phyloP scores from a whole-genome alignment of 257 asterid genomes.

The Linderniella brevidens region DNA sequence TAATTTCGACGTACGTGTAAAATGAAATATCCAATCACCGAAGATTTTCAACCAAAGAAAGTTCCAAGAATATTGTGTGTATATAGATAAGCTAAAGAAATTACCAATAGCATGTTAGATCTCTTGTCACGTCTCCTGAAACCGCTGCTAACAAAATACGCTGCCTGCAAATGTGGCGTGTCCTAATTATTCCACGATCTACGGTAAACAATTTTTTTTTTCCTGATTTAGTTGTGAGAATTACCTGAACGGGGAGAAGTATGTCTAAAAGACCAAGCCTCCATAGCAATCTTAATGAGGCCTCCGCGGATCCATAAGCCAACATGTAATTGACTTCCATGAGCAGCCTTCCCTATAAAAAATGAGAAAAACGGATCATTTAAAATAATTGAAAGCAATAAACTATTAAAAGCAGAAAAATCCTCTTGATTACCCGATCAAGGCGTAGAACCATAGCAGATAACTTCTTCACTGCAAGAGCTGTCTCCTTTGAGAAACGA shows the following conservation, averaged over 20 bases:
- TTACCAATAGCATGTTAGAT: constrained; percentile 77
- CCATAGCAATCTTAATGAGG: constrained; percentile 73
- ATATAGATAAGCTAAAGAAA: constrained; percentile 5
- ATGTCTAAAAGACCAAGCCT: constrained; percentile 65
- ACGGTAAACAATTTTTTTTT: constrained; percentile 9
- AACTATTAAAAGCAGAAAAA: constrained; percentile 8
- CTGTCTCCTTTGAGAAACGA: constrained; percentile 49
- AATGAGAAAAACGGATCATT: background rate
- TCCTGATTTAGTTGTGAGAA: background rate
- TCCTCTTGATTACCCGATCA: constrained; percentile 37
- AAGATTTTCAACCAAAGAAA: constrained; percentile 5
- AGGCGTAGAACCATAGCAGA: constrained; percentile 48
- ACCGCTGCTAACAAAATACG: constrained; percentile 53
- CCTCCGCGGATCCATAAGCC: constrained; percentile 86
- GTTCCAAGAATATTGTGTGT: background rate
- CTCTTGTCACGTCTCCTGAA: constrained; percentile 68
- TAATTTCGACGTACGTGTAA: no score
- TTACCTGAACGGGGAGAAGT: constrained; percentile 69
- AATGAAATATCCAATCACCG: no score
- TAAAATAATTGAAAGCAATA: no score
- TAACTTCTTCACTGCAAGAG: constrained; percentile 37
- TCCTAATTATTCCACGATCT: constrained; percentile 4
- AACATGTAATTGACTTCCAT: constrained; percentile 91
- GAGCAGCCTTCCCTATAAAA: constrained; percentile 59
- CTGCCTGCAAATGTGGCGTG: constrained; percentile 48